Evolutionary conservation across 2,329 filamentous ascomycete species (phyloP), one percentile per base, ranked within the genome.

Genomic region (Pyricularia sp.): DNA sequence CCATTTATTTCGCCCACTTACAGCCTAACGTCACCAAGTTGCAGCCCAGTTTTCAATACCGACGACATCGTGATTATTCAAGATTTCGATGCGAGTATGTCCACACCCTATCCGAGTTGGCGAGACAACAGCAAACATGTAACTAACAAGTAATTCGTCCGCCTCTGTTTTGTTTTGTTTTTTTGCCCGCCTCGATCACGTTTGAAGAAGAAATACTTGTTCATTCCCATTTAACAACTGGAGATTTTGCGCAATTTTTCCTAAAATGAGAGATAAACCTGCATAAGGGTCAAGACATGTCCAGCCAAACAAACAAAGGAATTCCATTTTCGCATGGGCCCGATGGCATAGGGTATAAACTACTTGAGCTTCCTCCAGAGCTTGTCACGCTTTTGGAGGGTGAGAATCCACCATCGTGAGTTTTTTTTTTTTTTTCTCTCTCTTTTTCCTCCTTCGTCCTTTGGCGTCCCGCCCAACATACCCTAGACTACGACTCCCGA

Each of bases 281-380:
- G 24, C 22, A 28, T 30, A 26, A 28, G 28, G 24, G 19, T 6
- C 22, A 59, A 59, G 59, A 62, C 28, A 72, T 84, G 80, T 76
- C 80, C n/a, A 79, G 71, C 65, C 81, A 84, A 70, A 70, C 71
- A 8, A 70, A 72, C 65, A 60, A 73, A 4, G 79, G 78, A 61
- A 82, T 85, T 59, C 76, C 79, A 7, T 75, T 88, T 65, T 73
- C 76, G 60, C 79, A 84, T 69, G 75, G 75, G 53, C 80, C 80
- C 7, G 74, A 81, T 61, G 76, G 78, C 57, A 70, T 78, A 19
- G 78, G 79, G 63, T 87, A 86, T 73, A 85, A 83, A 66, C 79
- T 88, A 65, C 76, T 88, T 63, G 85, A 88, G 71, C 79, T 88
- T 3, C 84, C 85, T 0, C 76, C 83, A 0, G 85, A 87, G 65